phyloP scores from a whole-genome alignment of 345 rosid species.

The Excoecaria agallocha region DNA sequence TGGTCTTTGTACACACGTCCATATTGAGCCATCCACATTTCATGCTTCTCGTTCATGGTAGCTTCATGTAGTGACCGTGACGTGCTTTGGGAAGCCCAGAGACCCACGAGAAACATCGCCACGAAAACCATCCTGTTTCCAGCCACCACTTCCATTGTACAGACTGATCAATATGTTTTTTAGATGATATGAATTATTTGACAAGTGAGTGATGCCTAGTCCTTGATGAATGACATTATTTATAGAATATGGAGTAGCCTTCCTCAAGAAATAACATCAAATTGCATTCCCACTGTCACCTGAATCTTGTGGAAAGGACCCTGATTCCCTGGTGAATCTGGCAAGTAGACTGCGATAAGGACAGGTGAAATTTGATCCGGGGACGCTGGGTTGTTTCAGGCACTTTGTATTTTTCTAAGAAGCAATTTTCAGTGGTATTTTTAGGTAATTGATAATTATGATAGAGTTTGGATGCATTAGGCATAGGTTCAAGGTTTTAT shows the following conservation, averaged over 20 bases:
- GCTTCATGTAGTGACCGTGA: conserved; percentile 25
- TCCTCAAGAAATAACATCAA: not conserved
- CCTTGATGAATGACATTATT: not conserved
- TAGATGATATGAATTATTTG: not conserved
- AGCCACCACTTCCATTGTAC: conserved; percentile 1
- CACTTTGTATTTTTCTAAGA: not conserved
- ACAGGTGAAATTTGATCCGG: not conserved
- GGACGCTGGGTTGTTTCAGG: not conserved
- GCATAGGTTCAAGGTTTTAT: too few relatives aligned
- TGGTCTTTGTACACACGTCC: conserved; percentile 27
- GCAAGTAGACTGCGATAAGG: not conserved
- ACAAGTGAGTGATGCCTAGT: not conserved
- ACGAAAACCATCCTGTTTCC: not conserved
- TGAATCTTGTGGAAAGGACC: too few relatives aligned
- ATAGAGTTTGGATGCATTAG: too few relatives aligned
- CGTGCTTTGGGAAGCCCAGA: conserved; percentile 18
- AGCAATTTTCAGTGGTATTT: not conserved
- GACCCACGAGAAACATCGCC: conserved; percentile 8
- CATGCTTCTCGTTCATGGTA: conserved; percentile 26
- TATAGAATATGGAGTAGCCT: not conserved
- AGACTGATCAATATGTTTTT: not conserved
- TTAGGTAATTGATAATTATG: not conserved
- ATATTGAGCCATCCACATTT: conserved; percentile 37
- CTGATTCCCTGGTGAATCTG: not conserved
- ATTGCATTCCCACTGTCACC: not conserved